phyloP scores from a whole-genome alignment of 495 filamentous ascomycete species.

The Hyaloscypha bicolor region DNA sequence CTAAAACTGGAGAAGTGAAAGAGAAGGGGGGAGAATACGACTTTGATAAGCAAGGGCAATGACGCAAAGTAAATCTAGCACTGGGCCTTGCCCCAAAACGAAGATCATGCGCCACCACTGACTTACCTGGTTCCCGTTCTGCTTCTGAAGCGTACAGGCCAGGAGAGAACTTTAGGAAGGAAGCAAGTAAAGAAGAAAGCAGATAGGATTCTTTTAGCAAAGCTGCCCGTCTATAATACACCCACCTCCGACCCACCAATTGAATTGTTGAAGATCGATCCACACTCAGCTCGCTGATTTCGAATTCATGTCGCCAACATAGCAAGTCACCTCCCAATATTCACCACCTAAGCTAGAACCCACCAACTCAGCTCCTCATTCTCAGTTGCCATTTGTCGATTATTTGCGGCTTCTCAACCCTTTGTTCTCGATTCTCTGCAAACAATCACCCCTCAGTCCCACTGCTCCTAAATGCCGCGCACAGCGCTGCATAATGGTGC shows the following conservation, averaged over 20 bases:
- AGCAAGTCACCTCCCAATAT: background rate
- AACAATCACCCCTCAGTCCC: constrained; percentile 78
- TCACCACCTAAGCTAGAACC: background rate
- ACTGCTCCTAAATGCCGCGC: constrained; percentile 91
- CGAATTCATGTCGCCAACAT: background rate
- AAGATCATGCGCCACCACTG: background rate
- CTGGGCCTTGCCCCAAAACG: too few species aligned
- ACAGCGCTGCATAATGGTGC: constrained; percentile 92
- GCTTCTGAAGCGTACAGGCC: background rate
- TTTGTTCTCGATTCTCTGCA: too few species aligned
- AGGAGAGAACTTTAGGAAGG: background rate
- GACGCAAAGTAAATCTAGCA: too few species aligned
- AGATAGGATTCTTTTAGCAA: constrained; percentile 14
- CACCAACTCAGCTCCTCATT: too few species aligned
- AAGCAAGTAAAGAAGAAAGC: background rate
- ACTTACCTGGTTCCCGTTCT: background rate
- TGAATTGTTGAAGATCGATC: background rate
- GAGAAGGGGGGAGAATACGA: too few species aligned
- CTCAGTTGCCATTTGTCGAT: background rate
- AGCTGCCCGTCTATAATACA: constrained; percentile 17
- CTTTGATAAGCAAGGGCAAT: too few species aligned
- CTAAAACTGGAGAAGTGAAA: too few species aligned
- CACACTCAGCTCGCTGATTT: background rate
- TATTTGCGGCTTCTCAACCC: background rate
- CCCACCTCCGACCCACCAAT: background rate